Evolutionary conservation across 2,329 filamentous ascomycete genomes (phyloP).

Genomic region (Penicillium sp.): DNA sequence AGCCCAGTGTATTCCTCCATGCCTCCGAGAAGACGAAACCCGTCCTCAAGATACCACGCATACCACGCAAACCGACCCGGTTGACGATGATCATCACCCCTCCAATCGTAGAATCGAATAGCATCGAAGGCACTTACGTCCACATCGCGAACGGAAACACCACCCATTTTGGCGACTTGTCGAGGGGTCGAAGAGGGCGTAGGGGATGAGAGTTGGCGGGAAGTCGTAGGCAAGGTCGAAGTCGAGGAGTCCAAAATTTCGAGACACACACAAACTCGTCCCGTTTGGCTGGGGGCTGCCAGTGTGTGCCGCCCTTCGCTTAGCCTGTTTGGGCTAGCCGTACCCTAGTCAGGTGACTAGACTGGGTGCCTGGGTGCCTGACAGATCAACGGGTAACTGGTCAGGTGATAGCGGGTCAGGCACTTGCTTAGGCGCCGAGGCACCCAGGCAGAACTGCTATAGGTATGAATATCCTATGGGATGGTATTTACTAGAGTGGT

Average conservation of each 20-base stretch:
- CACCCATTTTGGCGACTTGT: conserved; percentile 64
- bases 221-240: conserved; percentile 45
- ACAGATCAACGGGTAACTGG: too few relatives aligned
- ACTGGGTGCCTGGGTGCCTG: background rate
- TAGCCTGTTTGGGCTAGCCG: conserved; percentile 47
- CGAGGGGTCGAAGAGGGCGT: conserved; percentile 37
- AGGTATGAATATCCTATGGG: too few relatives aligned
- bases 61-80: conserved; percentile 17
- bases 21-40: conserved; percentile 19
- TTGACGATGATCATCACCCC: conserved; percentile 9
- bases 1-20: background rate
- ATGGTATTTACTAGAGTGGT: too few relatives aligned
- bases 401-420: too few relatives aligned
- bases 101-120: conserved; percentile 6
- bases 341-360: conserved; percentile 37
- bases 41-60: conserved; percentile 18
- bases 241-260: conserved; percentile 44
- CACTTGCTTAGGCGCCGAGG: background rate
- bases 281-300: conserved; percentile 37
- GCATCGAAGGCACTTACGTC: conserved; percentile 55
- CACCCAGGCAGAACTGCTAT: background rate
- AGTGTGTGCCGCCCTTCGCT: conserved; percentile 45
- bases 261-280: conserved; percentile 39
- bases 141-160: conserved; percentile 70
- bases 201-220: conserved; percentile 36